These are phyloP conservation scores for Heliosperma pusillum DNA, from an alignment of 148 eudicot genomes.

Conservation along the genomic window DNA sequence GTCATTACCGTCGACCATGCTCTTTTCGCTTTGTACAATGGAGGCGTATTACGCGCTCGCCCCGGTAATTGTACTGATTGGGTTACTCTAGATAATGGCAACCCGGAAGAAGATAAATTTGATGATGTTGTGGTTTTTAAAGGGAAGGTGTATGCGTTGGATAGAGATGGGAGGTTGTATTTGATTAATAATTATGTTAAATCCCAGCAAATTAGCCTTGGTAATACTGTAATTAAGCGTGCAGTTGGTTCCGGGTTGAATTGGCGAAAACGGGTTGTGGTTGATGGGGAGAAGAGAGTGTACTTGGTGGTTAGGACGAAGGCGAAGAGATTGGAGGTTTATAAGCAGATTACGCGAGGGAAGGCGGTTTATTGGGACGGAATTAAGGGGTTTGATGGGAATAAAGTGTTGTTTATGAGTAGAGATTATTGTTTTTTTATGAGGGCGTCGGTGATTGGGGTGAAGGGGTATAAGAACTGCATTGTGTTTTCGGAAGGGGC, in stretches of 20 bases:
- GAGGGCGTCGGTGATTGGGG: neutral
- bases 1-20: neutral
- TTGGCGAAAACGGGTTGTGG: constrained; percentile 6
- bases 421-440: neutral
- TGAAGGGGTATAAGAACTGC: constrained; percentile 4
- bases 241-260: neutral
- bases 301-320: neutral
- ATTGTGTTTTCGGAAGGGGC: neutral
- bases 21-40: neutral
- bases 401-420: constrained; percentile 3
- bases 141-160: neutral
- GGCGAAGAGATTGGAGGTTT: neutral
- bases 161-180: neutral
- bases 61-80: neutral
- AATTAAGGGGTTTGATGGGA: neutral
- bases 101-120: neutral
- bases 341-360: neutral
- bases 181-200: too few species aligned
- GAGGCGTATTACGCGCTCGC: neutral
- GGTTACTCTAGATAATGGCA: neutral
- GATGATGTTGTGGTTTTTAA: neutral
- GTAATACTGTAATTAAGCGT: neutral
- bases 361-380: neutral
- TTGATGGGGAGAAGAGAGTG: neutral
- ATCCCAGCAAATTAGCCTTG: neutral